Evolutionary conservation across 2,329 filamentous ascomycete species (phyloP), one percentile per base, ranked within the genome.

Genomic region (Ustulina deusta): DNA sequence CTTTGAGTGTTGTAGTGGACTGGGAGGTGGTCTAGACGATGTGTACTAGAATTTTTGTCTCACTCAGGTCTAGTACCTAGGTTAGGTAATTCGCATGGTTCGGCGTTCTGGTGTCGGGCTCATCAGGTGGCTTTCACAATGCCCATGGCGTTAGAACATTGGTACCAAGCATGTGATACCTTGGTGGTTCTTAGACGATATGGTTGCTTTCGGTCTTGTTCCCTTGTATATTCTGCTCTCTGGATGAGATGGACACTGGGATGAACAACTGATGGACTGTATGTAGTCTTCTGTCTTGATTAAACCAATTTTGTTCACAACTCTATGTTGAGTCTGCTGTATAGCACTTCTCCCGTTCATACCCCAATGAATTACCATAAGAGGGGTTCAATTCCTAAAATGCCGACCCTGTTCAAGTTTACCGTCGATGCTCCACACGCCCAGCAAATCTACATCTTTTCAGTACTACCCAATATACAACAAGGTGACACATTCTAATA

Each of bases 1-100:
- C 54, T 2, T 5, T 27, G 36, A 42, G 36, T 56, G 54, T 20
- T 42, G 11, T 11, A 56, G 54, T 88, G 86, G 86, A 88, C 66
- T 87, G 85, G 86, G 84, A 87, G 74, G 80, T 79, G 7, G 77
- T 77, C 52, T 78, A 73, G 51, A 44, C 9, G 51, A n/a, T 17
- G 22, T 17, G n/a, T n/a, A n/a, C n/a, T n/a, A 48, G 3, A 54
- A 13, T 25, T 40, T 52, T 42, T 10, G 22, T 40, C 36, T 32
- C 2, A 15, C 6, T 57, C 27, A 22, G 65, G 10, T 46, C 48
- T 27, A 5, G 13, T 54, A 15, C n/a, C 25, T n/a, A 42, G n/a
- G n/a, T n/a, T n/a, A n/a, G n/a, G n/a, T n/a, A n/a, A 13, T 29
- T 54, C 36, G 42, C 59, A 51, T 64, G 27, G n/a, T 51, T 29